Conservation (phyloP, 129 eudicot genomes). For the Apium graveolens region DNA sequence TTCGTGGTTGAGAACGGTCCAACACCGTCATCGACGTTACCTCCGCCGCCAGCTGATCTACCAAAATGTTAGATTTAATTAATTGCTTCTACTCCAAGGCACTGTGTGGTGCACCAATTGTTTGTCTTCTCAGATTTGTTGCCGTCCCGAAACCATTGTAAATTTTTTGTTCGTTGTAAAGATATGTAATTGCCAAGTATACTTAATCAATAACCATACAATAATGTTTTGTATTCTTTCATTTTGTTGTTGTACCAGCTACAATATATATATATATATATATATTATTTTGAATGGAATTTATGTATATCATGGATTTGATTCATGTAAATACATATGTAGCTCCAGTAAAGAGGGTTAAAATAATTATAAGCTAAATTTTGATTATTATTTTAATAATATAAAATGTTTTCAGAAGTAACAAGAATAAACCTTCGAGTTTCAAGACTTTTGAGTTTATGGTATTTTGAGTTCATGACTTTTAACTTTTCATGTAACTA, state of each 20-base stretch:
- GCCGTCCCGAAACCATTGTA: background rate
- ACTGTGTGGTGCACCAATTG: background rate
- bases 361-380: too few species aligned
- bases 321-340: too few species aligned
- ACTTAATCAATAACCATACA: background rate
- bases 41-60: conserved; percentile 72
- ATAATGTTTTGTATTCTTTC: background rate
- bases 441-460: too few species aligned
- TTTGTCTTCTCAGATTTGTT: background rate
- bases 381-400: too few species aligned
- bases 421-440: too few species aligned
- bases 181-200: background rate
- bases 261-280: too few species aligned
- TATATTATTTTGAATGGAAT: background rate
- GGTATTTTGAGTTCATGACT: too few species aligned
- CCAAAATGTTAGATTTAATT: conserved; percentile 48
- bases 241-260: background rate
- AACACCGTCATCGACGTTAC: conserved; percentile 51
- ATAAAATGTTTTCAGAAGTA: too few species aligned
- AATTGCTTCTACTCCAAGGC: background rate
- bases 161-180: background rate
- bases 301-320: background rate
- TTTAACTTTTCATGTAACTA: too few species aligned
- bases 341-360: too few species aligned
- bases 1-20: conserved; percentile 66